Conservation (phyloP, 2,329 filamentous ascomycete genomes). For the Hypomyces rosellus region DNA sequence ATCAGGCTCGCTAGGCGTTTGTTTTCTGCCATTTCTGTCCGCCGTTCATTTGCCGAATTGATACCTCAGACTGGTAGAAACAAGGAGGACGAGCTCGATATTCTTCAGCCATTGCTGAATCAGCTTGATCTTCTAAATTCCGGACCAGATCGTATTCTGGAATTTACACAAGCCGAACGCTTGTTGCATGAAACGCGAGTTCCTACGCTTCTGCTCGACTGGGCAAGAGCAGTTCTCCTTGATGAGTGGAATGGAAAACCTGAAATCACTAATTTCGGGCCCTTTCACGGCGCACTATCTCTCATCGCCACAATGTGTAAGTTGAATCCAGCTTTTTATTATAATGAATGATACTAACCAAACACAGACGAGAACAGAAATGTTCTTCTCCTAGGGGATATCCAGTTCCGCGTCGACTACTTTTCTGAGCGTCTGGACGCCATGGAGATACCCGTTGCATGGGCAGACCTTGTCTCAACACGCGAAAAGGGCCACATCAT, state of each 20-base stretch:
- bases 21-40: slow-evolving; percentile 50
- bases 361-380: slow-evolving; percentile 53
- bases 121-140: slow-evolving; percentile 48
- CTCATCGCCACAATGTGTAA: slow-evolving; percentile 68
- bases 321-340: slow-evolving; percentile 23
- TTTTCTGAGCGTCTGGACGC: slow-evolving; percentile 70
- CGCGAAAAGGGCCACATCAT: slow-evolving; percentile 67
- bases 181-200: slow-evolving; percentile 50
- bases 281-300: slow-evolving; percentile 70
- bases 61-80: slow-evolving; percentile 29
- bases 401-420: slow-evolving; percentile 69
- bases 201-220: slow-evolving; percentile 57
- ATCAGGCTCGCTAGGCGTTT: slow-evolving; percentile 52
- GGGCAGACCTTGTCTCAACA: slow-evolving; percentile 55
- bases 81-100: slow-evolving; percentile 26
- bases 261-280: slow-evolving; percentile 60
- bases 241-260: slow-evolving; percentile 75
- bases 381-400: slow-evolving; percentile 57
- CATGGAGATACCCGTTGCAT: slow-evolving; percentile 67
- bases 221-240: slow-evolving; percentile 68
- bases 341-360: slow-evolving; percentile 13
- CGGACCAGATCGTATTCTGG: slow-evolving; percentile 38
- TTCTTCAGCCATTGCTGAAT: slow-evolving; percentile 43
- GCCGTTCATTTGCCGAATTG: slow-evolving; percentile 45
- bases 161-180: slow-evolving; percentile 46